Evolutionary conservation across 1,284 basidiomycete genomes (phyloP), one percentile per base, ranked within the genome.

Genomic region (Naganishia cerealis): DNA sequence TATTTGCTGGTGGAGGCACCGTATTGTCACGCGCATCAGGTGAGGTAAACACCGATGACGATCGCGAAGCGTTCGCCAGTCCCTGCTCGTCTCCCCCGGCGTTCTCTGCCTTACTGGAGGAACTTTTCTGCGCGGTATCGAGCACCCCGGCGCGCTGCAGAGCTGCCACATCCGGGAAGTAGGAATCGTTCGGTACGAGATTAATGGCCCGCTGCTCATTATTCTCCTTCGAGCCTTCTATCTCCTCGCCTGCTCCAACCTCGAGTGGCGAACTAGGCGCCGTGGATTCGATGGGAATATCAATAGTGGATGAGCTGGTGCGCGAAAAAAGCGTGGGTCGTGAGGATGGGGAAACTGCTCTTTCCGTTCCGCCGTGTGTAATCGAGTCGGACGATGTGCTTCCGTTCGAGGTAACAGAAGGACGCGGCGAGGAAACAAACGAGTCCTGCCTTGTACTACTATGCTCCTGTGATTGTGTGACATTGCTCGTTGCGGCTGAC

Each of bases 261-360:
- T 36, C 58, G 4, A 33, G 46, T 24, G 46, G 46, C 21, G 46
- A 50, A 50, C 46, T 24, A 50, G 21, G 46, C 21, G 12, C 46
- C n/a, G 46, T 50, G 8, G 43, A 50, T 50, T 61, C 46, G 58
- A 61, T 61, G 15, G 58, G 58, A 9, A 61, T 50, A 38, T 61
- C 58, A 18, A 61, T 61, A 33, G 58, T 61, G 9, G 58, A 61
- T 1, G 58, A 61, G 21, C 58, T 61, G 13, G 43, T 33, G 43
- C 58, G 58, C 15, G 58, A 48, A n/a, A 16, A 16, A 5, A 61
- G 24, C 58, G 43, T 50, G 16, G 58, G 58, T 21, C 58, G 42
- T 3, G 58, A 48, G 0, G 57, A 46, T 24, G 48, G 46, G 15
- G 42, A 48, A 21, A 21, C n/a, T 42, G 29, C 18, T n/a, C 42